Base-by-base conservation (phyloP, 345 rosid species). In the Gossypium ekmanianum region DNA sequence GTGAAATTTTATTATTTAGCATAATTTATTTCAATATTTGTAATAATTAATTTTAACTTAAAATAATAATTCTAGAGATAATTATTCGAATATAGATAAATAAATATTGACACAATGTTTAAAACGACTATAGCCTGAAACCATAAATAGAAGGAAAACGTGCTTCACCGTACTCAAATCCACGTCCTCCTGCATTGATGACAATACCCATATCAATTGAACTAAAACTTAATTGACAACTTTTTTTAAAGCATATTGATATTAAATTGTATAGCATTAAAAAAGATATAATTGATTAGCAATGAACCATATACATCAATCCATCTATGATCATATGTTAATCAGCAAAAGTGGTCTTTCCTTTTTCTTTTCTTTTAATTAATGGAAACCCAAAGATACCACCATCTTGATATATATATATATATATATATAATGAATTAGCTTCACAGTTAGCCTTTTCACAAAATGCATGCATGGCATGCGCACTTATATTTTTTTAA, bases 151-250 rank as follows among this genome's bases (percentile, higher is more conserved):
- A 5, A 34, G 1, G 41, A 34, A 5, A 5, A 34, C 5, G 7
- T 1, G 2, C 0, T 34, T 34, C 41, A 34, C 0, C 0, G 1
- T 0, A 34, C 7, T 4, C 1, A 34, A 34, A 34, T 34, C 7
- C 0, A 5, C 1, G 1, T 34, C 1, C 0, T 34, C 7, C 0
- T 34, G 1, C 1, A 34, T 34, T 34, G 7, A 34, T 1, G 5
- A 5, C 0, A 34, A 34, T 34, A 34, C 0, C 1, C 0, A 34
- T 34, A 34, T 5, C 5, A 34, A 34, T 34, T 1, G 41, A 34
- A 5, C 0, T 34, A 34, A 4, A 1, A 34, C 1, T 34, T 1
- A 34, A 4, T 34, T 0, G 7, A 34, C 20, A 71, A 70, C 51
- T 10, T 43, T 65, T 65, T 65, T 43, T 4, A 41, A 61, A 2